Conservation (phyloP, 2,329 filamentous ascomycete species). For the Diaporthe ilicicola region DNA sequence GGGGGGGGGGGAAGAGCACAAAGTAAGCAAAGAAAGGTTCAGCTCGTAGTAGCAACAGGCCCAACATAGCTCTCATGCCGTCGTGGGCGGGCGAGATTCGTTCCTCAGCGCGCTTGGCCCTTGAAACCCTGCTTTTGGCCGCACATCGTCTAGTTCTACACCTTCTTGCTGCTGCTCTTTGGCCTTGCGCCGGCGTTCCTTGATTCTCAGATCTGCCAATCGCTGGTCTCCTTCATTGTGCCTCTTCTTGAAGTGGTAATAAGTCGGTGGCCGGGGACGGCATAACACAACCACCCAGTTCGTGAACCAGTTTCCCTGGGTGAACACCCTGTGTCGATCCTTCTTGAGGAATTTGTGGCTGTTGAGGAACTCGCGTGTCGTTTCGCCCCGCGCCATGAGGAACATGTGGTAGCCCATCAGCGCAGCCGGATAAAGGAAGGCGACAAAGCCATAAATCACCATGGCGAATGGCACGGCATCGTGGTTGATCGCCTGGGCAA, state of each 20-base stretch:
- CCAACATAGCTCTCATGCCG: conserved; percentile 13
- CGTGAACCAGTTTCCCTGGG: conserved; percentile 74
- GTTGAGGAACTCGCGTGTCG: conserved; percentile 94
- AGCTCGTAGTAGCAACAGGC: not conserved
- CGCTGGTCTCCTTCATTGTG: conserved; percentile 87
- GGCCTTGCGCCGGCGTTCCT: conserved; percentile 49
- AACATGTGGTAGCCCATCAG: conserved; percentile 91
- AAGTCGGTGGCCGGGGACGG: conserved; percentile 85
- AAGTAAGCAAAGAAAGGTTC: not conserved
- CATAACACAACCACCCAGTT: conserved; percentile 87
- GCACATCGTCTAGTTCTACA: conserved; percentile 78
- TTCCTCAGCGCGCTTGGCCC: conserved; percentile 59
- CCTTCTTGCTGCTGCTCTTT: conserved; percentile 48
- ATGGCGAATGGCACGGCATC: conserved; percentile 88
- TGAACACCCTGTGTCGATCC: conserved; percentile 91
- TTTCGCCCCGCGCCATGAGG: conserved; percentile 89
- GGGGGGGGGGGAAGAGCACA: too few relatives aligned
- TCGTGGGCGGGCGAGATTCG: conserved; percentile 23
- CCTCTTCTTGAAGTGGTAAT: conserved; percentile 82
- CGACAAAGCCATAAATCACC: conserved; percentile 82
- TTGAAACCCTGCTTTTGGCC: conserved; percentile 58
- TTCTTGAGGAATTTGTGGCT: conserved; percentile 93
- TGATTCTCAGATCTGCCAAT: conserved; percentile 64
- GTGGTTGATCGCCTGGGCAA: conserved; percentile 72
- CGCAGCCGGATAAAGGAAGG: conserved; percentile 81